Evolutionary conservation across 2,329 filamentous ascomycete species (phyloP), one percentile per base, ranked within the genome.

Genomic region (Penicillium sp.): DNA sequence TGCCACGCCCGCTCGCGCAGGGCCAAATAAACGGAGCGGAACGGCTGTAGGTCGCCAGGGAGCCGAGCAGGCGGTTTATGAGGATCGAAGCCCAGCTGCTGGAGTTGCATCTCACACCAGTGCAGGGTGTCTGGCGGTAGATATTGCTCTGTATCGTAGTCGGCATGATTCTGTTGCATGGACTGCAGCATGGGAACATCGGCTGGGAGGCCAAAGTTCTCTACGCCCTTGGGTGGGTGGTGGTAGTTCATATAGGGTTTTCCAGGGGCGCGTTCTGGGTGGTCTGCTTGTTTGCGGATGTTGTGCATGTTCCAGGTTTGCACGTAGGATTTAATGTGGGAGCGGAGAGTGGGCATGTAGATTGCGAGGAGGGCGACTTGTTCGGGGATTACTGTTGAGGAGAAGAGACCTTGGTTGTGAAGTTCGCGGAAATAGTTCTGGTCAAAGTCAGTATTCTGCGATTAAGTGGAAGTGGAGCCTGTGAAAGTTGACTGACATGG

Each of bases 171-270:
- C 19, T 42, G 37, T 37, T 38, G 41, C 26, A 52, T 37, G n/a
- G 26, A n/a, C 13, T 47, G 48, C 15, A 51, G 24, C 26, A 32
- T 51, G 2, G 43, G 32, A 17, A 19, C 13, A 12, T 51, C 43
- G 19, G 39, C n/a, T 47, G 48, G 15, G 10, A 51, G 48, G 4
- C 48, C 48, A 26, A 47, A 51, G 8, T 51, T 51, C 26, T 51
- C 48, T 45, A 52, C 50, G 26, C 47, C 41, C 29, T 55, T 43
- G 17, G 51, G 29, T 9, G 50, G 47, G 43, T 53, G 48, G 33
- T 52, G 22, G 45, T 54, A 56, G 32, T 52, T 48, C 43, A 54
- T 49, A 17, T 41, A 53, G 15, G 39, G 45, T 40, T 52, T 54
- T 21, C 45, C 45, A 2, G 34, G 24, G 13, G 53, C 26, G 28